Percentiles rank a stretch among this genome's conserved stretches.
Evolutionary conservation across 768 basidiomycete genomes (phyloP).

Genomic region (Peribolospora kevripleyi): DNA sequence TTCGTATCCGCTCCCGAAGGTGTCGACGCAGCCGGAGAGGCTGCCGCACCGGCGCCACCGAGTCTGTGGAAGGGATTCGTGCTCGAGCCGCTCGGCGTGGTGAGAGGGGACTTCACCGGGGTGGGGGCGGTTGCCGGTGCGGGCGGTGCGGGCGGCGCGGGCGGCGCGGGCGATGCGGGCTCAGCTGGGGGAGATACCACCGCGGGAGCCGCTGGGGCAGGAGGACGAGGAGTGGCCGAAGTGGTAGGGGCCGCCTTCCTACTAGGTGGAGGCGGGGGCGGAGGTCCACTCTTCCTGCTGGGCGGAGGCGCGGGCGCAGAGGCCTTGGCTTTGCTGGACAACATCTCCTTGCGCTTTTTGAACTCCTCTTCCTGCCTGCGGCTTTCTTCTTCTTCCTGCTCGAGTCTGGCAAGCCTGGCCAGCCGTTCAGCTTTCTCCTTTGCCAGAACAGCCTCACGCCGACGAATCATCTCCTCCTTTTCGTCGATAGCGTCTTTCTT

Average conservation of each 20-base stretch:
- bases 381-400: slow-evolving; percentile 45
- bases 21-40: slow-evolving; percentile 20
- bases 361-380: slow-evolving; percentile 29
- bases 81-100: slow-evolving; percentile 27
- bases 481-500: slow-evolving; percentile 33
- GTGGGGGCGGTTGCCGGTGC: slow-evolving; percentile 13
- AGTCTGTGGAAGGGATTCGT: slow-evolving; percentile 64
- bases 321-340: slow-evolving; percentile 8
- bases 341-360: slow-evolving; percentile 10
- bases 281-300: slow-evolving; percentile 14
- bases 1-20: slow-evolving; percentile 16
- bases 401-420: slow-evolving; percentile 30
- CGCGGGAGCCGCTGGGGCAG: slow-evolving; percentile 16
- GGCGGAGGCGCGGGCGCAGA: slow-evolving; percentile 7
- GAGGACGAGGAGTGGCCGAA: slow-evolving; percentile 19
- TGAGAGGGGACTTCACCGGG: slow-evolving; percentile 13
- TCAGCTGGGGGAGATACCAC: slow-evolving; percentile 13
- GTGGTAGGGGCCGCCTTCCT: slow-evolving; percentile 11
- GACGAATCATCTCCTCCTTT: slow-evolving; percentile 46
- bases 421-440: slow-evolving; percentile 43
- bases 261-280: slow-evolving; percentile 18
- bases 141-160: slow-evolving; percentile 8
- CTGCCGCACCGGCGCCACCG: slow-evolving; percentile 20
- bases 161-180: slow-evolving; percentile 3
- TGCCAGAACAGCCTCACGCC: slow-evolving; percentile 42